Conservation (phyloP, 2,329 filamentous ascomycete species). For the Fusarium sp. region DNA sequence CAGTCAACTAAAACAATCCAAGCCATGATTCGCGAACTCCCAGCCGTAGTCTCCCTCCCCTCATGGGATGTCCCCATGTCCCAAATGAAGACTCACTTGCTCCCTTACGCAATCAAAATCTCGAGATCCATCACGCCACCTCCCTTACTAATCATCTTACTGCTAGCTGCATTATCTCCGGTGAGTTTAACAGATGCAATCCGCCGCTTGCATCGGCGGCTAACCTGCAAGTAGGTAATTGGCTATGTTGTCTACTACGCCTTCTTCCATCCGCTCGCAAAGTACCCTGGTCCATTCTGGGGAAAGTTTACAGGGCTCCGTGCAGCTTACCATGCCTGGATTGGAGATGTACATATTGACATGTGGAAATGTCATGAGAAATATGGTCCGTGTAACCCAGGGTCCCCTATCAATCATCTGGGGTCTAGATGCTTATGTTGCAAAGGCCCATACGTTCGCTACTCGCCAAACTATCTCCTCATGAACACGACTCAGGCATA, state of each 20-base stretch:
- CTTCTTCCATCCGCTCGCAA: conserved; percentile 41
- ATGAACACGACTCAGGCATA: conserved; percentile 4
- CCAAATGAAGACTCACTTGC: not conserved
- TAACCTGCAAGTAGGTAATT: not conserved
- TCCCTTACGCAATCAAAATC: conserved; percentile 3
- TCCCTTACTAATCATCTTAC: not conserved
- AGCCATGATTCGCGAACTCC: not conserved
- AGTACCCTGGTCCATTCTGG: conserved; percentile 51
- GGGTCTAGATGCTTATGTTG: not conserved
- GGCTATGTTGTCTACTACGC: conserved; percentile 12
- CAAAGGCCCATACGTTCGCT: not conserved
- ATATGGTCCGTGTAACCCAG: conserved; percentile 45
- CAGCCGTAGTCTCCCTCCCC: not conserved
- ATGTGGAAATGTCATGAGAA: conserved; percentile 52
- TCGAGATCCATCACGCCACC: not conserved
- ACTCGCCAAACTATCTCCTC: conserved; percentile 3
- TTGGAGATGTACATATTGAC: conserved; percentile 52
- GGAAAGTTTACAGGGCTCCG: conserved; percentile 51
- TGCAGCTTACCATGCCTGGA: conserved; percentile 52
- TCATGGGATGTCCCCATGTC: conserved; percentile 3
- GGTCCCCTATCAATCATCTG: not conserved
- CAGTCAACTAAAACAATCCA: not conserved
- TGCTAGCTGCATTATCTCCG: not conserved
- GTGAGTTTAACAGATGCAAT: not conserved
- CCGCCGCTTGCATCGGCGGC: not conserved